A percentile compares a stretch with the other conserved stretches of the same genome.
These are phyloP conservation scores for Bipolaris victoriae DNA, from an alignment of 2,329 filamentous ascomycete species.

Conservation along the genomic window DNA sequence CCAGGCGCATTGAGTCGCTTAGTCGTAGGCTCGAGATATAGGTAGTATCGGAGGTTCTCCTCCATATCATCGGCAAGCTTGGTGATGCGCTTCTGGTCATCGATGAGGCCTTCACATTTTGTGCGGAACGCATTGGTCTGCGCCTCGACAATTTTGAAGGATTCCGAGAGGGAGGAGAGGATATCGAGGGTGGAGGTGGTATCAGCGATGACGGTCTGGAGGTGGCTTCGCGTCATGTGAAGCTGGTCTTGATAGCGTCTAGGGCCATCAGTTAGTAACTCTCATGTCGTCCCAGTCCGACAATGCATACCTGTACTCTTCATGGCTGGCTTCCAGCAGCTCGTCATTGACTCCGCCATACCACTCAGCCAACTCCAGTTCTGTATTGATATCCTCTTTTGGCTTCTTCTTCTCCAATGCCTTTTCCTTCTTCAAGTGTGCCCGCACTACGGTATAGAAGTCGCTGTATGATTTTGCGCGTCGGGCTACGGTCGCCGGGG, in stretches of 20 bases:
- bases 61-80: constrained; percentile 82
- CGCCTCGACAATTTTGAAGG: constrained; percentile 84
- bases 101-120: constrained; percentile 86
- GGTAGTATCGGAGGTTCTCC: constrained; percentile 91
- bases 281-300: background rate
- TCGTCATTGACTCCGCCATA: constrained; percentile 67
- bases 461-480: constrained; percentile 80
- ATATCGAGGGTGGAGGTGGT: constrained; percentile 77
- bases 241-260: constrained; percentile 79
- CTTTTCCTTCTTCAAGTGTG: constrained; percentile 62
- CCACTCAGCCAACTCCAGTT: constrained; percentile 65
- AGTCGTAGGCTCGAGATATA: constrained; percentile 89
- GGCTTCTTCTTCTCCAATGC: constrained; percentile 46
- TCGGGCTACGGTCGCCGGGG: constrained; percentile 67
- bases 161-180: constrained; percentile 78
- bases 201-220: constrained; percentile 78
- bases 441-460: constrained; percentile 70
- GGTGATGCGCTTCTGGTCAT: constrained; percentile 80
- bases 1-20: constrained; percentile 90
- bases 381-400: constrained; percentile 58
- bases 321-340: constrained; percentile 80
- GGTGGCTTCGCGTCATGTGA: constrained; percentile 77
- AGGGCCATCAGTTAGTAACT: background rate
- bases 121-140: constrained; percentile 94
- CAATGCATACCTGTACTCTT: constrained; percentile 71